These are phyloP conservation scores for Cenococcum geophilum DNA, from an alignment of 495 filamentous ascomycete genomes.

Conservation along the genomic window DNA sequence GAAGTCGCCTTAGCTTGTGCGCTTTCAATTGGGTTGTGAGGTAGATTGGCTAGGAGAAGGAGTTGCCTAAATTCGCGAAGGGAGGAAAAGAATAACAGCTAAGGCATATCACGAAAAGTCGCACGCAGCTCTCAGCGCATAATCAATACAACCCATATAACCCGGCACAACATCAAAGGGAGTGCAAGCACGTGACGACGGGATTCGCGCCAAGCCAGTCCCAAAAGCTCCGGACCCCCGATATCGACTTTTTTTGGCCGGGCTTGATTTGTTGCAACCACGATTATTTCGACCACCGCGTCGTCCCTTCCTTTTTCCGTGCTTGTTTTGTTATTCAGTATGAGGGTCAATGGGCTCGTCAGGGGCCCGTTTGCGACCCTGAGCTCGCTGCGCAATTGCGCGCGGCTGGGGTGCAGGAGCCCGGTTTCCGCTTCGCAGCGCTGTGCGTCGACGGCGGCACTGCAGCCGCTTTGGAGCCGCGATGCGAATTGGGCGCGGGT, in stretches of 20 bases:
- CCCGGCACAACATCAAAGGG: too few species aligned
- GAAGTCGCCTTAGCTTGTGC: not conserved
- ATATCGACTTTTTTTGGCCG: slow-evolving; percentile 16
- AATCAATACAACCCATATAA: too few species aligned
- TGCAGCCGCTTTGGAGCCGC: slow-evolving; percentile 5
- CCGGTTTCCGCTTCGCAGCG: slow-evolving; percentile 6
- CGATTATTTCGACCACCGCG: slow-evolving; percentile 2
- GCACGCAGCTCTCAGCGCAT: too few species aligned
- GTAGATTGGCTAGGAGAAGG: too few species aligned
- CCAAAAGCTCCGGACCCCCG: slow-evolving; percentile 14
- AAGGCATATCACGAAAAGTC: too few species aligned
- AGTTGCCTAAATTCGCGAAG: too few species aligned
- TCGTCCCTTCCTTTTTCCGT: slow-evolving; percentile 9
- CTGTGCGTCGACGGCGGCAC: slow-evolving; percentile 15
- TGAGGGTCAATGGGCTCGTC: slow-evolving; percentile 27
- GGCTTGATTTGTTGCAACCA: not conserved
- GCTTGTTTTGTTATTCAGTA: slow-evolving; percentile 5
- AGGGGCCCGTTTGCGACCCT: slow-evolving; percentile 19
- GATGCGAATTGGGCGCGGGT: not conserved
- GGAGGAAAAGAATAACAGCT: too few species aligned
- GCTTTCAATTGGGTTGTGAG: too few species aligned
- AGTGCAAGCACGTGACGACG: not conserved
- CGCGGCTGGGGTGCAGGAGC: slow-evolving; percentile 10
- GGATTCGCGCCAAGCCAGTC: not conserved
- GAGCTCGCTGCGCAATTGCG: slow-evolving; percentile 14